A percentile compares a stretch with the other conserved stretches of the same genome.
Evolutionary conservation across 805 yeast species (phyloP).

Genomic region (Yamadazyma akitaensis): DNA sequence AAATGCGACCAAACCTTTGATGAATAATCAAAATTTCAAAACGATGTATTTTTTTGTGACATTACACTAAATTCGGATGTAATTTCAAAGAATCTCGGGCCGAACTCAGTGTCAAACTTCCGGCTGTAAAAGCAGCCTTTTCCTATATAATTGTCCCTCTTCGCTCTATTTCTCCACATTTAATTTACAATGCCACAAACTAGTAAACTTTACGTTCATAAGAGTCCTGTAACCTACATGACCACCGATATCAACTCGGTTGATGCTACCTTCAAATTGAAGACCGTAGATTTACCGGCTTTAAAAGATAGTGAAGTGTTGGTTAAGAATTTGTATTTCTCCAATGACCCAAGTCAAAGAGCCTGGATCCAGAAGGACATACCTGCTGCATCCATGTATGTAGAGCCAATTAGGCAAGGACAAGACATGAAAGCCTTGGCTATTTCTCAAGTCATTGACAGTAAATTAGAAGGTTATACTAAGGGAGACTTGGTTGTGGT

Average conservation of each 20-base stretch:
- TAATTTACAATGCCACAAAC: neutral
- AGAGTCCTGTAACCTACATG: constrained; percentile 20
- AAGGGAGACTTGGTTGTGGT: constrained; percentile 25
- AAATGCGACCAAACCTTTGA: no score
- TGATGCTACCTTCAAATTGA: constrained; percentile 30
- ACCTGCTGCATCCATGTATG: constrained; percentile 20
- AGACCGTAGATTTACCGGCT: neutral
- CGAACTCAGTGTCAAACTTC: no score
- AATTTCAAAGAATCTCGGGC: no score
- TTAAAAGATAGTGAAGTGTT: constrained; percentile 23
- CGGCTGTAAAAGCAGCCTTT: no score
- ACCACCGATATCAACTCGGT: constrained; percentile 18
- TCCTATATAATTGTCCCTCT: no score
- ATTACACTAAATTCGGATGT: no score
- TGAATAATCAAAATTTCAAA: no score
- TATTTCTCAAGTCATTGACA: constrained; percentile 23
- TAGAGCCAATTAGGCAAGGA: constrained; percentile 21
- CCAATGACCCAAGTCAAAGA: constrained; percentile 38
- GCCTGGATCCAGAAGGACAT: constrained; percentile 33
- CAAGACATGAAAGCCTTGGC: constrained; percentile 22
- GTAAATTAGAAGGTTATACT: constrained; percentile 20
- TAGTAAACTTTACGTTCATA: constrained; percentile 14
- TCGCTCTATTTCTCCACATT: no score
- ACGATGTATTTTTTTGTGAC: no score
- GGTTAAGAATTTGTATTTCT: constrained; percentile 25